phyloP scores from a whole-genome alignment of 768 basidiomycete genomes.

The Suillus clintonianus region DNA sequence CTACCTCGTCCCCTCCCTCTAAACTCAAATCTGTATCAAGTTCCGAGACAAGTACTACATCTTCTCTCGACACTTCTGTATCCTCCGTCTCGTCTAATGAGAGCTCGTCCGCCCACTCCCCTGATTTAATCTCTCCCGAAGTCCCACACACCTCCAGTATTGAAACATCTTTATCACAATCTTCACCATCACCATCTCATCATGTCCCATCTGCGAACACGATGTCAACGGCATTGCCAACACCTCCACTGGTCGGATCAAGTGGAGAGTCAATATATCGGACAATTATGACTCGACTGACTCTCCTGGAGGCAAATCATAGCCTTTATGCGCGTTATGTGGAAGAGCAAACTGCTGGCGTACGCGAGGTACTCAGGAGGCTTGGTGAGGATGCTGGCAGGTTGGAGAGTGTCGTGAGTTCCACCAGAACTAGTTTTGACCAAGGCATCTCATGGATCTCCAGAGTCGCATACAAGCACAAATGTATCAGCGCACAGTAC shows the following conservation, averaged over 20 bases:
- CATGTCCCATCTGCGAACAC: conserved; percentile 7
- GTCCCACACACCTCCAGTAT: neutral
- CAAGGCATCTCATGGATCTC: neutral
- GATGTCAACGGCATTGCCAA: neutral
- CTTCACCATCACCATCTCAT: neutral
- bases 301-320: conserved; percentile 82
- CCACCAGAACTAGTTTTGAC: too few relatives aligned
- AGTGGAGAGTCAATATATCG: conserved; percentile 91
- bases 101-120: neutral
- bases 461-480: conserved; percentile 75
- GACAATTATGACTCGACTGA: conserved; percentile 92
- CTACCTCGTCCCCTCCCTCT: neutral
- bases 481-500: conserved; percentile 60
- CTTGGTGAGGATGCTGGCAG: conserved; percentile 80
- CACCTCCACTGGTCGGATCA: conserved; percentile 7
- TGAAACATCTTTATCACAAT: neutral
- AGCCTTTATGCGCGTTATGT: conserved; percentile 84
- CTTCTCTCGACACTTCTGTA: neutral
- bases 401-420: conserved; percentile 70
- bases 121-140: neutral
- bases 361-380: conserved; percentile 72
- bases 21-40: neutral
- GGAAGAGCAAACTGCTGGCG: conserved; percentile 80
- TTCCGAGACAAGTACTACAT: neutral
- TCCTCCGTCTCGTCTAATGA: neutral